Evolutionary conservation across 164 flowering plant species (phyloP), one percentile per base, ranked within the genome.

Genomic region (Platanus orientalis): DNA sequence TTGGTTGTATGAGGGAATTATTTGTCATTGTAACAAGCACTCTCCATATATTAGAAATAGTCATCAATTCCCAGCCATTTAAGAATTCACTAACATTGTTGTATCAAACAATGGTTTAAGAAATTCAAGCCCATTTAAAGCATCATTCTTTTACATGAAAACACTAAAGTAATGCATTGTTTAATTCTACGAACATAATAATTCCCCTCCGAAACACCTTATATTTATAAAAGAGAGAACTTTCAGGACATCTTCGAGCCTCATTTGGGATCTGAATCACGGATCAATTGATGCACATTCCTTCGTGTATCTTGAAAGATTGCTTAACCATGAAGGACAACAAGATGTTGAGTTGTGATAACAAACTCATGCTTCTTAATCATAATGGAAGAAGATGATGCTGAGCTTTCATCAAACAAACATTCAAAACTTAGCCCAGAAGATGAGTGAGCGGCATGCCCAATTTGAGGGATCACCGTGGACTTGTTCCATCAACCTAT

Each of bases 401-500:
- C 84, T 12, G 95, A 82, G 80, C 94, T 88, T 73, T 84, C 94
- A 56, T 84, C 94, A 36, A 69, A 84, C 12, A 63, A 72, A 29
- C 66, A 82, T 12, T 88, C 98, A 57, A 88, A 88, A 73, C 92
- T 84, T 21, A 88, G 92, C 68, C 89, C 84, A 10, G 97, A 87
- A 39, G 87, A 81, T 16, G 95, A 86, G 10, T 76, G 87, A 55
- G 85, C 80, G 5, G 54, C 69, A 62, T 60, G 76, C 19, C 76
- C 80, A 30, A 66, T 54, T 9, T 49, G 62, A 2, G 92, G 92
- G 61, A 11, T 79, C 81, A 7, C 54, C 57, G 0, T 73, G 71
- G 16, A 66, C 67, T 71, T 84, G 83, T n/a, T n/a, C n/a, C n/a
- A n/a, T n/a, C n/a, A n/a, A n/a, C n/a, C n/a, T n/a, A n/a, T n/a